A percentile compares a stretch with the other conserved stretches of the same genome.
phyloP scores from a whole-genome alignment of 2,329 filamentous ascomycete genomes.

The Aspergillus floridensis region DNA sequence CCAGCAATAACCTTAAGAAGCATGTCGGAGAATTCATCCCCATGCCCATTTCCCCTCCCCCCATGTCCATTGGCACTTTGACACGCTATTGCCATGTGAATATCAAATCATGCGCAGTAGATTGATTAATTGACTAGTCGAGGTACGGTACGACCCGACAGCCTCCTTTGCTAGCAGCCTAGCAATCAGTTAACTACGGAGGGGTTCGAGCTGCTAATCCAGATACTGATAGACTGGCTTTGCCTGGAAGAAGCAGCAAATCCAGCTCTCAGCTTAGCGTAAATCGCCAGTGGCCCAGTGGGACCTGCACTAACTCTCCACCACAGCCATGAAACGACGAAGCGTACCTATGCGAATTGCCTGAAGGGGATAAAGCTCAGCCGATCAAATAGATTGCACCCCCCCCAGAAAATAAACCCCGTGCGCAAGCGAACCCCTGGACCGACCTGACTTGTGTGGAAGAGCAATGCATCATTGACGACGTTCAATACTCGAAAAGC shows the following conservation, averaged over 20 bases:
- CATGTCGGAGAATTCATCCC: neutral
- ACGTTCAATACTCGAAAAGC: neutral
- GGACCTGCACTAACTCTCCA: neutral
- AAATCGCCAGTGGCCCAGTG: neutral
- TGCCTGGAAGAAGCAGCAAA: neutral
- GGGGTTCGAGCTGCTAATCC: no score
- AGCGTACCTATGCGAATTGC: conserved; percentile 1
- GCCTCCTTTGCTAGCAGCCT: neutral
- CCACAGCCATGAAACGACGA: neutral
- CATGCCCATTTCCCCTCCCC: neutral
- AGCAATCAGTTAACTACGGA: no score
- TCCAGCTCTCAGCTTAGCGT: neutral
- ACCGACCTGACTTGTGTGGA: neutral
- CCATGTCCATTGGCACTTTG: neutral
- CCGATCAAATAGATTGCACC: neutral
- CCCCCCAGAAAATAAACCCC: neutral
- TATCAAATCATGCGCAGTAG: neutral
- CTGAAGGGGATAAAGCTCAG: conserved; percentile 4
- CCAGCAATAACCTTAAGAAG: neutral
- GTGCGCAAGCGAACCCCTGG: conserved; percentile 2
- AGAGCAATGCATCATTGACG: neutral
- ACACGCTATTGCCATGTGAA: neutral
- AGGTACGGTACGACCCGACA: neutral
- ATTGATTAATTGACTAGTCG: neutral
- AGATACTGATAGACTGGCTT: neutral